Percentiles rank a stretch among this genome's conserved stretches.
These are phyloP conservation scores for Acanthamoeba quina DNA, from an alignment of 208 protist species.

Conservation along the genomic window DNA sequence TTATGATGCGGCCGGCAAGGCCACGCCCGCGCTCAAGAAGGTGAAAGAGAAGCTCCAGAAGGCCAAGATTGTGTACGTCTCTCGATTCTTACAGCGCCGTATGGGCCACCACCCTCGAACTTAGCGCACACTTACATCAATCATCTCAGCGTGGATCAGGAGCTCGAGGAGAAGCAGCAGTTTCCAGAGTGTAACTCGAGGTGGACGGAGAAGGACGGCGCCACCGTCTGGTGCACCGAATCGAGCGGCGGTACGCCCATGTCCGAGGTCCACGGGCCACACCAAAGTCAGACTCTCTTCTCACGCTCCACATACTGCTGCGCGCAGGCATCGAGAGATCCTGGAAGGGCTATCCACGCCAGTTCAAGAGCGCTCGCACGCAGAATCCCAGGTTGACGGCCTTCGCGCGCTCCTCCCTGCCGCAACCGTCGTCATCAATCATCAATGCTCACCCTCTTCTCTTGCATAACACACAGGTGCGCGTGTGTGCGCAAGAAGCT, in stretches of 20 bases:
- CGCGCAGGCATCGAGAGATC: constrained; percentile 37
- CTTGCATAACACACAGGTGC: background rate
- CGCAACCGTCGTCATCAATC: background rate
- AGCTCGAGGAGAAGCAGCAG: constrained; percentile 36
- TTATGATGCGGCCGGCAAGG: constrained; percentile 42
- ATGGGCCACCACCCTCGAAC: too few relatives aligned
- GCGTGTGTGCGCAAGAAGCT: constrained; percentile 56
- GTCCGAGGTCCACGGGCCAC: background rate
- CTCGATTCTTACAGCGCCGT: background rate
- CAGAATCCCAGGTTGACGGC: background rate
- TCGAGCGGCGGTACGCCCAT: background rate
- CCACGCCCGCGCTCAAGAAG: constrained; percentile 10
- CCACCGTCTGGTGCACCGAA: constrained; percentile 18
- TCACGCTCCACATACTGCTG: background rate
- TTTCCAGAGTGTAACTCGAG: constrained; percentile 58
- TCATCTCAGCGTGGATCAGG: background rate
- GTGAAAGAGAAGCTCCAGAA: constrained; percentile 33
- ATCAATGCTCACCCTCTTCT: background rate
- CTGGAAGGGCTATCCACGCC: constrained; percentile 46
- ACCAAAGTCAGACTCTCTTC: background rate
- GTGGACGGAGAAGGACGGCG: constrained; percentile 31
- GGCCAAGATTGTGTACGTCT: constrained; percentile 4
- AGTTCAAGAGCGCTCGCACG: constrained; percentile 13
- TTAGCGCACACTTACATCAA: background rate
- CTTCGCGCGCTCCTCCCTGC: background rate